phyloP scores from a whole-genome alignment of 2,329 filamentous ascomycete species.

The Monilinia laxa region DNA sequence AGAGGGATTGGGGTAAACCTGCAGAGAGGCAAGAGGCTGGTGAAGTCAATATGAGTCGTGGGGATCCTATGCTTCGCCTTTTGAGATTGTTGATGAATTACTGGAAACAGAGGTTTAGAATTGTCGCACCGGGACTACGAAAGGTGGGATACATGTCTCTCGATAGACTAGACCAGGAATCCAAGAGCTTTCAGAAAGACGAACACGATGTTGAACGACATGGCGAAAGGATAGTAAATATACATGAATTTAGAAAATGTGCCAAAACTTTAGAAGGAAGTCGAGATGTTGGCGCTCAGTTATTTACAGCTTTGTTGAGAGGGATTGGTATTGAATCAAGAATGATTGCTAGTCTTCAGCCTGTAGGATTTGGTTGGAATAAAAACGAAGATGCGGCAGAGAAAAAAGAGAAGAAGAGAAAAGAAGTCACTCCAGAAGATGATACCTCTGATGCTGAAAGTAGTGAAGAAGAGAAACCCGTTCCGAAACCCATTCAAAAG shows the following conservation, averaged over 20 bases:
- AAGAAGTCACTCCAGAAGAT: slow-evolving; percentile 40
- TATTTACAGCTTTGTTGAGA: slow-evolving; percentile 83
- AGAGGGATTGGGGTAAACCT: slow-evolving; percentile 69
- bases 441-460: slow-evolving; percentile 39
- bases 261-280: slow-evolving; percentile 76
- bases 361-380: slow-evolving; percentile 86
- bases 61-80: slow-evolving; percentile 76
- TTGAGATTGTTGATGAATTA: slow-evolving; percentile 75
- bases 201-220: slow-evolving; percentile 62
- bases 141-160: slow-evolving; percentile 86
- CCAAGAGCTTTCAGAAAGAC: slow-evolving; percentile 66
- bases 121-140: slow-evolving; percentile 76
- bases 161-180: slow-evolving; percentile 70
- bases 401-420: slow-evolving; percentile 36
- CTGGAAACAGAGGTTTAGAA: slow-evolving; percentile 82
- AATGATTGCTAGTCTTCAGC: slow-evolving; percentile 81
- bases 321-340: slow-evolving; percentile 79
- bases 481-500: slow-evolving; percentile 26
- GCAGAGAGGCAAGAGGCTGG: slow-evolving; percentile 70
- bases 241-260: slow-evolving; percentile 66
- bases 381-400: slow-evolving; percentile 75
- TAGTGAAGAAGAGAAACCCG: slow-evolving; percentile 26
- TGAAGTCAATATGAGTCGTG: slow-evolving; percentile 73
- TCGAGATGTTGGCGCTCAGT: slow-evolving; percentile 80
- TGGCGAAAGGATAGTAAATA: slow-evolving; percentile 70